Evolutionary conservation across 2,329 filamentous ascomycete species (phyloP).

Genomic region (Domatiomyces globalis): DNA sequence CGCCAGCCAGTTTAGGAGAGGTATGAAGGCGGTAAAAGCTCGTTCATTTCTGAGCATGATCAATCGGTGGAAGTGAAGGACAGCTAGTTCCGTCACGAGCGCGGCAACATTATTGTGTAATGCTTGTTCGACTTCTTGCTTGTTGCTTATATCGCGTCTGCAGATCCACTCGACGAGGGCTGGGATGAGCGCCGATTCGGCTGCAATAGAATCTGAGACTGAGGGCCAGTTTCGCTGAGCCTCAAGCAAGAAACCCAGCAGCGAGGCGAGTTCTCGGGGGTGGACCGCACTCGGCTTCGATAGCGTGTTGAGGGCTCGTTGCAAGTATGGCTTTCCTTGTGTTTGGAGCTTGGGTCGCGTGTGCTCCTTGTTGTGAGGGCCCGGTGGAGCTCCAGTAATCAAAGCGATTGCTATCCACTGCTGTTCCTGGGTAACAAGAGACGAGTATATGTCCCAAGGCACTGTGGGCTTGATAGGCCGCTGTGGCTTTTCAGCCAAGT

Average conservation of each 20-base stretch:
- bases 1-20: conserved; percentile 65
- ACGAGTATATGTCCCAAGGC: conserved; percentile 76
- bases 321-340: conserved; percentile 54
- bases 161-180: conserved; percentile 57
- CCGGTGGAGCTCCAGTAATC: conserved; percentile 72
- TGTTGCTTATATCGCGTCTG: conserved; percentile 42
- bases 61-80: conserved; percentile 78
- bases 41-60: conserved; percentile 57
- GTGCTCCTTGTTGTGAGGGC: conserved; percentile 49
- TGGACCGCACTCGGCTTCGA: conserved; percentile 50
- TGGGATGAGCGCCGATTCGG: conserved; percentile 58
- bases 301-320: conserved; percentile 57
- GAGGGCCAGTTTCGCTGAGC: conserved; percentile 94
- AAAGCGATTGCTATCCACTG: conserved; percentile 94
- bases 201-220: conserved; percentile 68
- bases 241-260: conserved; percentile 74
- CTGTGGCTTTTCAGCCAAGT: neutral
- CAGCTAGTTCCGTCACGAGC: conserved; percentile 71
- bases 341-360: conserved; percentile 26
- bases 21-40: conserved; percentile 57
- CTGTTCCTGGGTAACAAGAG: conserved; percentile 75
- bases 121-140: conserved; percentile 33
- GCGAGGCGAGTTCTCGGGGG: conserved; percentile 52
- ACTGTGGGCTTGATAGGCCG: conserved; percentile 27
- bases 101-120: conserved; percentile 60